Evolutionary conservation across 1,284 basidiomycete genomes (phyloP), one percentile per base, ranked within the genome.

Genomic region (Entoloma clypeatum): DNA sequence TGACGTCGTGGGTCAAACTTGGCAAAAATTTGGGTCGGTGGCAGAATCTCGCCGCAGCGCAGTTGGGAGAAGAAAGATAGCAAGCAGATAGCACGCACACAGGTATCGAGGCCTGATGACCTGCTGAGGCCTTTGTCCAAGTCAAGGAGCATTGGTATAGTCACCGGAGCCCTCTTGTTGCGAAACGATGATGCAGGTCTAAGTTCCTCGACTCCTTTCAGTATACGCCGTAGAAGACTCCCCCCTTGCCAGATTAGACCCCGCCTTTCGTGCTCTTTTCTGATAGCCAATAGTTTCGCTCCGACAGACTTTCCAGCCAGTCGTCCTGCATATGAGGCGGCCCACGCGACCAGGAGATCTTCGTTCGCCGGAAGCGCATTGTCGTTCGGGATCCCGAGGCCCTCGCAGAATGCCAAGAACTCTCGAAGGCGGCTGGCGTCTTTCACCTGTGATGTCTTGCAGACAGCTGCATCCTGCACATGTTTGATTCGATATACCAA

Each of bases 61-160:
- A 53, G 52, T 32, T 61, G 60, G 1, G 51, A 55, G 55, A 59
- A 63, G 36, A 63, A 63, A 13, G 58, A 55, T 3, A 40, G 38
- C 10, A 36, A 39, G 3, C 58, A 57, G 18, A 45, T 44, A 1
- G 54, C 54, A 13, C 49, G 47, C 0, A 63, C 43, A 1, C 58
- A 49, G 4, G 45, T 26, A 30, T 64, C 58, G 6, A 55, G 39
- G 0, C 51, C 24, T 13, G 47, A 13, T 0, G 36, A 13, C 9
- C 45, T 39, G 40, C 61, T 39, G 1, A 65, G 46, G 9, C 36
- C 16, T 3, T 34, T 7, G 1, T 43, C 25, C 0, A 64, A 53
- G 3, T 28, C 7, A 2, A 19, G 13, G 1, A 64, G 39, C 50
- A 59, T 59, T 0, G 23, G 10, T 2, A 33, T 21, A 5, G 44